Evolutionary conservation across 208 protist species (phyloP).

Genomic region (Trypanosoma theileri): DNA sequence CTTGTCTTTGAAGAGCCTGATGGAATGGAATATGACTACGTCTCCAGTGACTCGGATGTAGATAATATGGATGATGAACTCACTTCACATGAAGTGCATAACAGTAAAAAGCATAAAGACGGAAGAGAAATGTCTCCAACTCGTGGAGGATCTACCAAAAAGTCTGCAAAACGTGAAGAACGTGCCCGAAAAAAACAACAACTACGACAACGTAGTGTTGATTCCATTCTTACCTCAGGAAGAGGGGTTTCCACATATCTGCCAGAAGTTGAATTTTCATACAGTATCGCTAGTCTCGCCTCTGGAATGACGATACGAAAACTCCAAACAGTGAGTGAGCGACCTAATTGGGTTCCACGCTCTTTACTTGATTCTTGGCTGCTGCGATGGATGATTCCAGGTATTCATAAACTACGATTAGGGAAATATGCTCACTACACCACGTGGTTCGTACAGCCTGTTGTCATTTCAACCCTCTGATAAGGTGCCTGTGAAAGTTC

Average conservation of each 20-base stretch:
- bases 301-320: conserved; percentile 65
- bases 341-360: conserved; percentile 57
- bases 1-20: conserved; percentile 31
- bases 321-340: conserved; percentile 67
- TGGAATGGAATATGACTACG: conserved; percentile 23
- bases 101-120: background rate
- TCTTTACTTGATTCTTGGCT: conserved; percentile 54
- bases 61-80: conserved; percentile 1
- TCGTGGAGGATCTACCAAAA: background rate
- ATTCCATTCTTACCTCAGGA: conserved; percentile 9
- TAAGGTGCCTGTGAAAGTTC: background rate
- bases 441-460: conserved; percentile 78
- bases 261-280: conserved; percentile 57
- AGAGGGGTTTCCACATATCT: conserved; percentile 24
- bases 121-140: background rate
- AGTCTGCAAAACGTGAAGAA: conserved; percentile 21
- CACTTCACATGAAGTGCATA: too few species aligned
- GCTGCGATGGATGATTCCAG: conserved; percentile 38
- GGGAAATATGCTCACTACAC: conserved; percentile 78
- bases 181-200: conserved; percentile 19
- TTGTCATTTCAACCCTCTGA: conserved; percentile 39
- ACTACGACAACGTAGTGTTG: conserved; percentile 4
- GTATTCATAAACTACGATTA: conserved; percentile 49
- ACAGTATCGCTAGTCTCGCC: conserved; percentile 55
- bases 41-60: conserved; percentile 21